Base-by-base conservation (phyloP, 345 rosid species). In the Corymbia maculata region DNA sequence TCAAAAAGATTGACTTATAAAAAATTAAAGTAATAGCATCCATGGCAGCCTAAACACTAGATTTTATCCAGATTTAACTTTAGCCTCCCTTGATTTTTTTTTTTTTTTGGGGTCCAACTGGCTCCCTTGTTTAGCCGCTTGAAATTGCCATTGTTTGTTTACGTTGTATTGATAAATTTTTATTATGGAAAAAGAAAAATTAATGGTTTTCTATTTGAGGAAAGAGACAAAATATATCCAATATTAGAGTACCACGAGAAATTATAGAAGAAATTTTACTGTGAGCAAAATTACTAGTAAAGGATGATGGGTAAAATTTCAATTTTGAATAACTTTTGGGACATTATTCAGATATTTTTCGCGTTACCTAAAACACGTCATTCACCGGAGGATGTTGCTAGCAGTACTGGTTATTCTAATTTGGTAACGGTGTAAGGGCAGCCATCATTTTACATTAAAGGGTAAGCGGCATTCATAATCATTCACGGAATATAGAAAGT, bases 71-170 rank as follows among this genome's bases (percentile, higher is more conserved):
- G 21, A 16, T 66, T 66, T 4, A 14, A 30, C 44, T 68, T 13
- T 30, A 30, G 21, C 79, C 21, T 4, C 0, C 42, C 3, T 24
- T 26, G 0, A 24, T 0, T 19, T n/a, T 1, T 51, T 51, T 51
- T 51, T 51, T 51, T 51, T 51, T 51, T 14, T 16, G n/a, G 42
- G 6, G 17, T 51, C 53, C 1, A 49, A 15, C 15, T n/a, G 3
- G 59, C 79, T 30, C 44, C 21, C 21, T 30, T 68, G 44, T 0
- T 1, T 68, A 30, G 79, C 79, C 6, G 44, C 79, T 66, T 30
- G 44, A 66, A 30, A 66, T 66, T 66, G 79, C 79, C 3, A 21
- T 7, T 7, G 0, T 66, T 66, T 66, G 11, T 66, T 66, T 66
- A 15, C 6, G 11, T 15, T 0, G 79, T 32, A 30, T 36, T 0